Evolutionary conservation across 208 protist species (phyloP), one percentile per base, ranked within the genome.

Genomic region (Novymonas esmeraldas): DNA sequence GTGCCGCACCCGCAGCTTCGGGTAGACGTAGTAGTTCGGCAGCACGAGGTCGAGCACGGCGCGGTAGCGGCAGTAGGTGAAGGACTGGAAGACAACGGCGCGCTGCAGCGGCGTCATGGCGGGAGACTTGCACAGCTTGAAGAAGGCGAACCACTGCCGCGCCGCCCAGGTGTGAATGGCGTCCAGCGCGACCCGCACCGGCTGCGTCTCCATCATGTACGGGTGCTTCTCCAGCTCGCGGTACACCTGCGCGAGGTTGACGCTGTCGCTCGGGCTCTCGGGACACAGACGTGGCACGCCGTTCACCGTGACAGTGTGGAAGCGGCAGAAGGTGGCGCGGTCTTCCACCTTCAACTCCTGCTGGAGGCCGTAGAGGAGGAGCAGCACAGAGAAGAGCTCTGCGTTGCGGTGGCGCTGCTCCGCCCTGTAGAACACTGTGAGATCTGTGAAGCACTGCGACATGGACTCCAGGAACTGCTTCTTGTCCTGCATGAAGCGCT

Each of bases 391-490:
- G 48, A 95, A 73, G 61, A 92, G 86, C 66, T 95, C 87, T 6
- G 84, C 79, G 52, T 93, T 81, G 16, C 77, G 76, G 41, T 73
- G 60, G n/a, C 78, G 78, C 54, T 81, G 73, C 72, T 93, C 83
- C 13, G 76, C 65, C 11, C 90, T 82, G 63, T 95, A 95, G 51
- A 74, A 87, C 28, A 90, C 57, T 11, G 82, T 76, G 44, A 95
- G 65, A 68, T 93, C 86, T 22, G 83, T 88, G 74, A 95, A 94
- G 60, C 87, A 94, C 77, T 95, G 90, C 20, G 87, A 84, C 45
- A 94, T 90, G 56, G 87, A 94, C 68, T 95, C 87, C 0, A 94
- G 60, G 56, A 94, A 95, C 38, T 91, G 83, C 64, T 87, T 82
- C 76, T 95, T 95, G 46, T 93, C 80, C 54, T 78, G 77, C 67